Percentiles rank a stretch among this genome's conserved stretches.
These are phyloP conservation scores for Pythium inflatum DNA, from an alignment of 352 stramenopile genomes.

Conservation along the genomic window DNA sequence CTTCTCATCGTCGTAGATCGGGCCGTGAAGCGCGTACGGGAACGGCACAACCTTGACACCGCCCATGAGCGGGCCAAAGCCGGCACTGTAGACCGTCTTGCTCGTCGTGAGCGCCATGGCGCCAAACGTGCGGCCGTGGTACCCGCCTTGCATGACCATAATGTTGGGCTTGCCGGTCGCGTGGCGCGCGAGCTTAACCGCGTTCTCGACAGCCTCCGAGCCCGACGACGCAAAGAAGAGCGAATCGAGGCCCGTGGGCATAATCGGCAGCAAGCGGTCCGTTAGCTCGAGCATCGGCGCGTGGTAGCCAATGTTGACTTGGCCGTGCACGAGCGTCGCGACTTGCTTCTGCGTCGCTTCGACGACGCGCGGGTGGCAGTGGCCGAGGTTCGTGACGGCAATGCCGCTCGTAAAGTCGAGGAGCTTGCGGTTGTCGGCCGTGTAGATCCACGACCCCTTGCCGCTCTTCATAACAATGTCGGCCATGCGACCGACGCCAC, in stretches of 20 bases:
- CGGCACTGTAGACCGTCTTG: conserved; percentile 89
- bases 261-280: conserved; percentile 72
- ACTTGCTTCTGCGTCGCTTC: conserved; percentile 90
- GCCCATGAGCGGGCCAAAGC: conserved; percentile 85
- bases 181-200: conserved; percentile 92
- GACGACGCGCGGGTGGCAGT: conserved; percentile 92
- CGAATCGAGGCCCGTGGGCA: conserved; percentile 84
- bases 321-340: conserved; percentile 85
- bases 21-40: conserved; percentile 85
- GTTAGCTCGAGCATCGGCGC: conserved; percentile 92
- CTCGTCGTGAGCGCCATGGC: conserved; percentile 93
- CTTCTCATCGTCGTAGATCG: conserved; percentile 79
- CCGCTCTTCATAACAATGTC: conserved; percentile 84
- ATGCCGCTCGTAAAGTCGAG: conserved; percentile 95
- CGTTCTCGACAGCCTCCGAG: conserved; percentile 93
- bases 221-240: conserved; percentile 91
- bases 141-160: conserved; percentile 92
- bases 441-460: conserved; percentile 89
- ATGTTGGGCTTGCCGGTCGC: conserved; percentile 89
- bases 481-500: conserved; percentile 83
- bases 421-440: conserved; percentile 83
- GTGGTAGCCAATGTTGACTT: conserved; percentile 94
- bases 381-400: conserved; percentile 91
- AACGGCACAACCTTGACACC: conserved; percentile 87
- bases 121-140: conserved; percentile 92